Evolutionary conservation across 441 rosid species (phyloP).

Genomic region (Populus hybrid): DNA sequence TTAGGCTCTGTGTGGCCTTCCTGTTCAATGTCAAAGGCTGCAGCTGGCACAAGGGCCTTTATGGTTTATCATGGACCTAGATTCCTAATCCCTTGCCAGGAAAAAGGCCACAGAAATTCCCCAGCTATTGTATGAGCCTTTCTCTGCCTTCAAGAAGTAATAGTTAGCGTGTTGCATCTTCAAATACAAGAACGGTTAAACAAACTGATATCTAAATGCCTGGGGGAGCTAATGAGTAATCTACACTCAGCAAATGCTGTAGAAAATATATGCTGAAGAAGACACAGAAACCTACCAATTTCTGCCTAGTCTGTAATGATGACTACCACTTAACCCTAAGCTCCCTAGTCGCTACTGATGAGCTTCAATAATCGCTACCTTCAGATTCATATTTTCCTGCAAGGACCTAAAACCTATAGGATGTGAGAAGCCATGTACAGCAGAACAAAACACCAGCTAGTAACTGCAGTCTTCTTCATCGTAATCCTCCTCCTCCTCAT

Average conservation of each 20-base stretch:
- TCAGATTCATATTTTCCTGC: neutral
- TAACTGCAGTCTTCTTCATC: constrained; percentile 60
- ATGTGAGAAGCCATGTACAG: neutral
- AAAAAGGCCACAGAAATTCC: too few species aligned
- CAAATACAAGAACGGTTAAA: neutral
- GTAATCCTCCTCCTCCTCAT: constrained; percentile 70
- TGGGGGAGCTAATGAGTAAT: neutral
- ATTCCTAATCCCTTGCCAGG: too few species aligned
- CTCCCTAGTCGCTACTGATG: neutral
- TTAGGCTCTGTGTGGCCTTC: too few species aligned
- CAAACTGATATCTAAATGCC: neutral
- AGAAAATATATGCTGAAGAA: neutral
- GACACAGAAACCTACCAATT: neutral
- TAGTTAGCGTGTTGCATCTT: neutral
- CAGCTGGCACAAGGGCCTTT: too few species aligned
- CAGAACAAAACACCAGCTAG: neutral
- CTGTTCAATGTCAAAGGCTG: too few species aligned
- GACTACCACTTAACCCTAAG: neutral
- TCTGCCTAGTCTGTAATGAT: neutral
- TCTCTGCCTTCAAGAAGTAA: neutral
- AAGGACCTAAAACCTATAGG: neutral
- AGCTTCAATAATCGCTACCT: neutral
- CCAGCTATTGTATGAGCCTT: neutral
- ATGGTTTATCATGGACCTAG: too few species aligned
- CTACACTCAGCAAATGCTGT: neutral